Evolutionary conservation across 2,329 filamentous ascomycete species (phyloP), one percentile per base, ranked within the genome.

Genomic region (Cadophora sp.): DNA sequence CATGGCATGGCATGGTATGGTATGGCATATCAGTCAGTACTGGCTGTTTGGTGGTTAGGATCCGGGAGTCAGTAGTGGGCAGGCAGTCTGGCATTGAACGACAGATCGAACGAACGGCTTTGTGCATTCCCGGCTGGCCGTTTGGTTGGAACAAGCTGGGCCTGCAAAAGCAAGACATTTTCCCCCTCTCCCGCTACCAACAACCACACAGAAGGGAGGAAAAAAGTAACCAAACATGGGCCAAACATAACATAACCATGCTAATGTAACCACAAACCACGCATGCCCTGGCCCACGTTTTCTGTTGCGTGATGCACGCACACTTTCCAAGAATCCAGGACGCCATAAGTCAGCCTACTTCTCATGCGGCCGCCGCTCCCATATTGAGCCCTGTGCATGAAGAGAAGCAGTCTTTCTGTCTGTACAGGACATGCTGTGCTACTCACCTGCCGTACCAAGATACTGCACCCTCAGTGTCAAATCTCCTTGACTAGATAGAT

Each of bases 151-250:
- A 40, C n/a, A 59, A 40, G 55, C 55, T 34, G 37, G 53, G 31
- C 22, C 34, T 43, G 31, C 34, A 59, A 59, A 58, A 59, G 55
- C 55, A 59, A 43, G 55, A 59, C 55, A 40, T 59, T 40, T n/a
- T 43, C 34, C 55, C 51, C 53, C 29, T 58, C 53, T 58, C 53
- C 55, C 55, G 55, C 34, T 59, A 59, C 55, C 55, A 12, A 59
- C 31, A 34, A 59, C 55, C 55, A 59, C 34, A 59, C 55, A 26
- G 53, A 26, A 43, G 55, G 55, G 55, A 59, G 19, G 16, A n/a
- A 59, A 59, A 26, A 11, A 43, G 31, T 59, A 31, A 9, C 55
- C 55, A 59, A 43, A 59, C n/a, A 19, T 59, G 31, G 55, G 55
- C 55, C 55, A 59, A 43, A 59, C 27, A n/a, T n/a, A n/a, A n/a